Evolutionary conservation across 345 rosid genomes (phyloP).

Genomic region (Leavenworthia alabamica): DNA sequence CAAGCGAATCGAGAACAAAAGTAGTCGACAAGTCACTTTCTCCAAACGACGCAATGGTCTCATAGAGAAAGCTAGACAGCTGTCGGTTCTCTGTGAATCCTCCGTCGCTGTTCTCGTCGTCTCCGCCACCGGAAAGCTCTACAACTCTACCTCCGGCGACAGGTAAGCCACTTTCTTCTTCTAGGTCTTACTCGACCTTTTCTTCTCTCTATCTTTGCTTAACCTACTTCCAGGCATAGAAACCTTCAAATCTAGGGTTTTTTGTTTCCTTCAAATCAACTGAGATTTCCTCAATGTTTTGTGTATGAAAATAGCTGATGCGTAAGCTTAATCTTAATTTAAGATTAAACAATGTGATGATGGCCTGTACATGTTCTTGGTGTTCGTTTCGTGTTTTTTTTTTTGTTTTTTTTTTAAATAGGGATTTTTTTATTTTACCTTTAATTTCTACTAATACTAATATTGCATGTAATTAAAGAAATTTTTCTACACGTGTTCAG

Average conservation of each 20-base stretch:
- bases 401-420: neutral
- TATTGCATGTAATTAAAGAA: conserved; percentile 14
- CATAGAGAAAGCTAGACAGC: conserved; percentile 61
- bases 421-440: neutral
- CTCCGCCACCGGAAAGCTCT: conserved; percentile 49
- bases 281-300: neutral
- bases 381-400: conserved; percentile 8
- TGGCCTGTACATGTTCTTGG: conserved; percentile 14
- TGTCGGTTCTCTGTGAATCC: conserved; percentile 64
- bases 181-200: neutral
- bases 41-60: conserved; percentile 60
- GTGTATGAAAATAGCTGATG: too few relatives aligned
- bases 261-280: conserved; percentile 5
- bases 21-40: conserved; percentile 62
- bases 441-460: neutral
- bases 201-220: neutral
- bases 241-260: conserved; percentile 16
- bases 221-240: neutral
- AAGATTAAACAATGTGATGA: neutral
- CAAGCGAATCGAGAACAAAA: conserved; percentile 58
- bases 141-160: conserved; percentile 39
- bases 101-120: conserved; percentile 50
- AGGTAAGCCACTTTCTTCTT: conserved; percentile 30
- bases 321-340: too few relatives aligned
- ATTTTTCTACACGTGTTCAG: too few relatives aligned